phyloP scores from a whole-genome alignment of 768 basidiomycete species.

The Suillus variegatus region DNA sequence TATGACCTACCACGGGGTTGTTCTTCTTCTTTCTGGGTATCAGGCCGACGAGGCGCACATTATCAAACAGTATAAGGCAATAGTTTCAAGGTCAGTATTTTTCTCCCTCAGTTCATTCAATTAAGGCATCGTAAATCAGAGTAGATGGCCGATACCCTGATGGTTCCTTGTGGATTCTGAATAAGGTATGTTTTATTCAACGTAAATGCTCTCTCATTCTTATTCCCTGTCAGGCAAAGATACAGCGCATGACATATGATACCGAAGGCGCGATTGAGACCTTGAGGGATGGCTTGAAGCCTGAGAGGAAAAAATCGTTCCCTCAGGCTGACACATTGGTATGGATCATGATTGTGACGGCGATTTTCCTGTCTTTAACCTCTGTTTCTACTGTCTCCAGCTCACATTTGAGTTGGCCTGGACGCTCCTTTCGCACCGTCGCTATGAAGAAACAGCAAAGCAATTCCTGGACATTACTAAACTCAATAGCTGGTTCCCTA shows the following conservation, averaged over 20 bases:
- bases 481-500: slow-evolving; percentile 64
- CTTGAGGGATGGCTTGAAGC: slow-evolving; percentile 56
- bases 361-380: not conserved
- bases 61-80: slow-evolving; percentile 58
- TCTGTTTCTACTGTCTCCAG: slow-evolving; percentile 32
- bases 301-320: slow-evolving; percentile 55
- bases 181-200: slow-evolving; percentile 43
- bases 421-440: slow-evolving; percentile 64
- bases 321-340: slow-evolving; percentile 75
- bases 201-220: not conserved
- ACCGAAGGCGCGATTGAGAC: slow-evolving; percentile 65
- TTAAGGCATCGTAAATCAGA: slow-evolving; percentile 30
- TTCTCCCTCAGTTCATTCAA: not conserved
- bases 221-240: slow-evolving; percentile 56
- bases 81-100: slow-evolving; percentile 60
- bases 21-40: slow-evolving; percentile 70
- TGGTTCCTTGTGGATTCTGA: slow-evolving; percentile 75
- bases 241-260: slow-evolving; percentile 69
- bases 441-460: slow-evolving; percentile 69
- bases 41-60: slow-evolving; percentile 73
- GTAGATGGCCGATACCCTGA: slow-evolving; percentile 59
- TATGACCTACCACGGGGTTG: slow-evolving; percentile 78
- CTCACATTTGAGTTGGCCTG: slow-evolving; percentile 79
- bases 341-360: slow-evolving; percentile 18
- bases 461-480: slow-evolving; percentile 63